Evolutionary conservation across 83 land plant species (phyloP).

Genomic region (Picea engelmannii): DNA sequence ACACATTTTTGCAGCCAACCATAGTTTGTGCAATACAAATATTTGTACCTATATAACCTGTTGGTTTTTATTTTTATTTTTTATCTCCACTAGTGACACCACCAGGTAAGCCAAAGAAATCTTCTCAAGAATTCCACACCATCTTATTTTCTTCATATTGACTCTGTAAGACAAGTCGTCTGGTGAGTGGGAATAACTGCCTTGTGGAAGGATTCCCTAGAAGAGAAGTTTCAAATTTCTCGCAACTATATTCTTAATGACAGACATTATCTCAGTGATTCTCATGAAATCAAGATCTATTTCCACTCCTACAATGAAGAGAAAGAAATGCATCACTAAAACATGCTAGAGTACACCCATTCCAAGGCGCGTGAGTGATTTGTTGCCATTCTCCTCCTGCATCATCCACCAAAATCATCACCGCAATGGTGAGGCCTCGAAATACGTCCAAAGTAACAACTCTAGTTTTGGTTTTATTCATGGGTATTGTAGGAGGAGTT

Average conservation of each 20-base stretch:
- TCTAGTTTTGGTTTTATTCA: conserved; percentile 26
- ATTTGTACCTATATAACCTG: too few relatives aligned
- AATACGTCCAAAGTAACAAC: conserved; percentile 68
- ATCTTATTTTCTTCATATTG: conserved; percentile 54
- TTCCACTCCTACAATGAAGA: conserved; percentile 86
- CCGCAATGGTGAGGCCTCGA: conserved; percentile 77
- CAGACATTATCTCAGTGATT: conserved; percentile 25
- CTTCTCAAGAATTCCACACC: conserved; percentile 78
- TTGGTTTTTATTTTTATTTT: too few relatives aligned
- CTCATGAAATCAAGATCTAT: conserved; percentile 73
- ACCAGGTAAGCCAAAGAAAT: conserved; percentile 63
- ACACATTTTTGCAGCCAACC: too few relatives aligned
- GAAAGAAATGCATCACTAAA: conserved; percentile 87
- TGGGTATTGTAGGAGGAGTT: too few relatives aligned
- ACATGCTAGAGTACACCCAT: conserved; percentile 81
- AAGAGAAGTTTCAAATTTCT: conserved; percentile 56
- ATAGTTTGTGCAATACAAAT: too few relatives aligned
- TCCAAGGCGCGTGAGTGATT: conserved; percentile 80
- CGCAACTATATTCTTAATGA: conserved; percentile 34
- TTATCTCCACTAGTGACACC: conserved; percentile 57
- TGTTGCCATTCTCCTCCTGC: conserved; percentile 77
- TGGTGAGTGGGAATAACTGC: conserved; percentile 73
- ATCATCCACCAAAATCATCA: conserved; percentile 86
- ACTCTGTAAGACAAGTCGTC: conserved; percentile 65
- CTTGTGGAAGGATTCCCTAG: conserved; percentile 66